Percentiles rank a stretch among this genome's conserved stretches.
phyloP scores from a whole-genome alignment of 75 land plant species.

The Picea sitchensis region DNA sequence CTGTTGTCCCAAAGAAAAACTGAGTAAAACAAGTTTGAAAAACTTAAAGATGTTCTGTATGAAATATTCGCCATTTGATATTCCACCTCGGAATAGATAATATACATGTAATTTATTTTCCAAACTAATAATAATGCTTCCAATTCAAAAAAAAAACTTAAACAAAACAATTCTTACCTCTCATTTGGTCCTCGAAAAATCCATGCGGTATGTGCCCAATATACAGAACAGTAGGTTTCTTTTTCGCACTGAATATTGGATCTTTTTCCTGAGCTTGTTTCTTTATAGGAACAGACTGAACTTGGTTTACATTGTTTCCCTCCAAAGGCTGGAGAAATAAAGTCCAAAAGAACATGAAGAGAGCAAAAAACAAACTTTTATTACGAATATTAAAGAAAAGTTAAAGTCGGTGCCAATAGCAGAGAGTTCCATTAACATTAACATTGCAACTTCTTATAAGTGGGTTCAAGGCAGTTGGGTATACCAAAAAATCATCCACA shows the following conservation, averaged over 20 bases:
- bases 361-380: neutral
- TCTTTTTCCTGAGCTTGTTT: neutral
- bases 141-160: neutral
- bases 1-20: neutral
- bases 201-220: neutral
- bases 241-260: neutral
- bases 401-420: neutral
- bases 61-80: too few relatives aligned
- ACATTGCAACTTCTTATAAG: neutral
- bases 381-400: neutral
- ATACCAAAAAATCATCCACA: neutral
- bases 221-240: neutral
- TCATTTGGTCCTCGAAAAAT: constrained; percentile 44
- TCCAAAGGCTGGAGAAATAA: neutral
- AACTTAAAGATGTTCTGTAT: too few relatives aligned
- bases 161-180: constrained; percentile 17
- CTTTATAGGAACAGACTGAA: neutral
- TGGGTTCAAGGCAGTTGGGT: neutral
- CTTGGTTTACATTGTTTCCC: neutral
- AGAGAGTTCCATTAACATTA: neutral
- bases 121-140: neutral
- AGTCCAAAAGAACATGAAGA: neutral
- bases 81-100: too few relatives aligned
- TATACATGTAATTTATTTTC: neutral
- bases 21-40: neutral